A percentile compares a stretch with the other conserved stretches of the same genome.
These are phyloP conservation scores for Nadsonia commutata DNA, from an alignment of 1,139 yeast species.

Conservation along the genomic window DNA sequence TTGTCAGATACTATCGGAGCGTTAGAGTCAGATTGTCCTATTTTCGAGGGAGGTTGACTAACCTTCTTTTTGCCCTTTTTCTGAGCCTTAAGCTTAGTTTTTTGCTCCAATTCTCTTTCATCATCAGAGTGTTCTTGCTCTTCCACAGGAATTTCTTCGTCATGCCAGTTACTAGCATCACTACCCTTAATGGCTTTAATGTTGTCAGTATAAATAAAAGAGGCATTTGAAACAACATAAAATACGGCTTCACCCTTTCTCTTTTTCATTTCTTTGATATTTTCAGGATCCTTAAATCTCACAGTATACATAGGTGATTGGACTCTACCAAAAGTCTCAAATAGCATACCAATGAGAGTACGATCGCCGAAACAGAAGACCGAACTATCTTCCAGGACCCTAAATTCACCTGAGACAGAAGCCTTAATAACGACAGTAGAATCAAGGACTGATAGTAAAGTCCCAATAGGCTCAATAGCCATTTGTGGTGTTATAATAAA, in stretches of 20 bases:
- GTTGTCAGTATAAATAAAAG: constrained; percentile 15
- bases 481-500: constrained; percentile 43
- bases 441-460: constrained; percentile 56
- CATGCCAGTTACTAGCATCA: constrained; percentile 90
- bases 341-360: constrained; percentile 62
- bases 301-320: constrained; percentile 76
- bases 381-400: constrained; percentile 71
- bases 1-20: constrained; percentile 9
- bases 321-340: constrained; percentile 83
- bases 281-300: constrained; percentile 43
- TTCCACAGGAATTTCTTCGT: constrained; percentile 83
- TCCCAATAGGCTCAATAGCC: constrained; percentile 62
- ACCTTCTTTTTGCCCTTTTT: constrained; percentile 16
- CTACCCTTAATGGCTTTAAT: constrained; percentile 65
- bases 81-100: constrained; percentile 39
- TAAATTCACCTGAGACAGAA: constrained; percentile 66
- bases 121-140: constrained; percentile 95
- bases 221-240: constrained; percentile 28
- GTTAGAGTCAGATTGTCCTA: constrained; percentile 4
- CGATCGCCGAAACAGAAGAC: constrained; percentile 66
- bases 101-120: constrained; percentile 54
- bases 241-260: constrained; percentile 45
- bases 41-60: constrained; percentile 2
- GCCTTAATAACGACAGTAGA: constrained; percentile 61
- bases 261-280: constrained; percentile 30